A percentile compares a stretch with the other conserved stretches of the same genome.
These are phyloP conservation scores for Hyparrhenia diplandra DNA, from an alignment of 176 grass and related monocot genomes.

Conservation along the genomic window DNA sequence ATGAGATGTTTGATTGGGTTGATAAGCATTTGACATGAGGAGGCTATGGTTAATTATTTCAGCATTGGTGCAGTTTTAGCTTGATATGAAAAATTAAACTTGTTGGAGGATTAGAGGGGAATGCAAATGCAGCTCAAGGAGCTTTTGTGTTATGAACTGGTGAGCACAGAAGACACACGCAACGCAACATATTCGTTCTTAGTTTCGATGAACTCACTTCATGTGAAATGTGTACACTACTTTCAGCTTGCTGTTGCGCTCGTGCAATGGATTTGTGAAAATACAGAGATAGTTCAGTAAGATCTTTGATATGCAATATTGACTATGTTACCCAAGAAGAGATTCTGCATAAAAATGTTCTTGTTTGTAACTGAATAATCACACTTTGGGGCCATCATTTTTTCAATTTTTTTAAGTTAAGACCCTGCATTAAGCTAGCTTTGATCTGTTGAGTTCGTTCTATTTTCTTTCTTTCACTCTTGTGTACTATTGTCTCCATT, in stretches of 20 bases:
- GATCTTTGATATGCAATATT: neutral
- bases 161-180: neutral
- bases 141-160: neutral
- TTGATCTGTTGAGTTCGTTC: neutral
- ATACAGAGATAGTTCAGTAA: neutral
- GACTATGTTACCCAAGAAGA: neutral
- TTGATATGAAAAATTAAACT: constrained; percentile 1
- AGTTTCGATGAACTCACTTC: neutral
- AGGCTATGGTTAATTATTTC: neutral
- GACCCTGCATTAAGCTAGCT: neutral
- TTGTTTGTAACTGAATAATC: neutral
- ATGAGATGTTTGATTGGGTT: constrained; percentile 76
- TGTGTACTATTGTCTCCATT: neutral
- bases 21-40: constrained; percentile 30
- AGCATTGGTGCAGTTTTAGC: neutral
- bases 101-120: neutral
- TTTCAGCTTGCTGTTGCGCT: neutral
- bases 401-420: neutral
- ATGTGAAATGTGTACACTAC: neutral
- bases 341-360: neutral
- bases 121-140: neutral
- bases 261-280: neutral
- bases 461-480: neutral
- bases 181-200: neutral
- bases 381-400: neutral